Evolutionary conservation across 2,329 filamentous ascomycete genomes (phyloP).

Genomic region (Xylariaceae sp.): DNA sequence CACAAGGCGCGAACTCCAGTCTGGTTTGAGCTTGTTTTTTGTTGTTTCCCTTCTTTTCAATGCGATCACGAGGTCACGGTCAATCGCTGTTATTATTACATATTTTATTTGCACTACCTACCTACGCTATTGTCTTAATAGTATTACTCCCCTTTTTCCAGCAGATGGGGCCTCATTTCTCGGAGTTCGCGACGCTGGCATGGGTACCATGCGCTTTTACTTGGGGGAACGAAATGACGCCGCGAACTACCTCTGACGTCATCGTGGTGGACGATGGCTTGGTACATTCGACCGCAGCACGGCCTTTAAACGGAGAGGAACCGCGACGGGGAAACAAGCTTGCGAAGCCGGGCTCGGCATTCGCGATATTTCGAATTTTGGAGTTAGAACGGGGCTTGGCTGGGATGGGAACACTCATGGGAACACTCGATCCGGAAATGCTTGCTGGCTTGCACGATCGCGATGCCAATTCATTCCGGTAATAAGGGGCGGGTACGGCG

Average conservation of each 20-base stretch:
- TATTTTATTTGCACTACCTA: background rate
- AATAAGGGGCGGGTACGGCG: background rate
- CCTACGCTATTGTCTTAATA: too few species aligned
- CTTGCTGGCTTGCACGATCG: too few species aligned
- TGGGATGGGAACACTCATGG: too few species aligned
- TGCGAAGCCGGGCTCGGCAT: too few species aligned
- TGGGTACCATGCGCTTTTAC: background rate
- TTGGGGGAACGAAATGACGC: background rate
- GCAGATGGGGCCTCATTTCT: background rate
- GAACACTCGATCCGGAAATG: too few species aligned
- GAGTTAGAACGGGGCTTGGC: too few species aligned
- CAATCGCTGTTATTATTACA: background rate
- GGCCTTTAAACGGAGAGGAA: background rate
- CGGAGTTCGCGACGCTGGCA: background rate
- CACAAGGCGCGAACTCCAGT: background rate
- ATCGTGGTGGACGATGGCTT: background rate
- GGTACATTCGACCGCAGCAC: too few species aligned
- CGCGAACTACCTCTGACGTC: background rate
- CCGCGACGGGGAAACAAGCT: background rate
- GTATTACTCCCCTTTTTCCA: too few species aligned
- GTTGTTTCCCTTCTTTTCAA: background rate
- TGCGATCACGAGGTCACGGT: background rate
- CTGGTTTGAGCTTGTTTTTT: background rate
- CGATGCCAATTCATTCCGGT: too few species aligned
- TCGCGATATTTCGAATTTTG: too few species aligned